Percentiles rank a stretch among this genome's conserved stretches.
phyloP scores from a whole-genome alignment of 2,329 filamentous ascomycete species.

The Fusarium scirpi region DNA sequence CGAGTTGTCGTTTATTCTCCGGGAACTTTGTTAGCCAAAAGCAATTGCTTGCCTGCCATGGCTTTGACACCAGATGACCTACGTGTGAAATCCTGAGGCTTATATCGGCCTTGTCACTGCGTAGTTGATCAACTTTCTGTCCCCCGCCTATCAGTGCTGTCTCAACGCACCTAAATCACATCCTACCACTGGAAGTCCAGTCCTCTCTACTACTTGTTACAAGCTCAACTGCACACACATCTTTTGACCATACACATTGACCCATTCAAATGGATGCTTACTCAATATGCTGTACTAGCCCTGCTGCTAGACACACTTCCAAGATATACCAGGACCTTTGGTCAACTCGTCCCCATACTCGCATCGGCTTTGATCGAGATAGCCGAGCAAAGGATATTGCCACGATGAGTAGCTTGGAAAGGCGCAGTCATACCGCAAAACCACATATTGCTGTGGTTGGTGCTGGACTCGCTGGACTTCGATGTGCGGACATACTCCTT shows the following conservation, averaged over 20 bases:
- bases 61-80: conserved; percentile 39
- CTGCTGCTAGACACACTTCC: conserved; percentile 57
- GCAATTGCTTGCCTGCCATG: conserved; percentile 16
- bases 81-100: conserved; percentile 34
- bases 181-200: conserved; percentile 39
- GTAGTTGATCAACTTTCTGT: conserved; percentile 4
- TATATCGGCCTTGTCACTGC: conserved; percentile 37
- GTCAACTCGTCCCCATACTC: conserved; percentile 54
- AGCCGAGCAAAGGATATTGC: conserved; percentile 47
- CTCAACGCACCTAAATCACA: conserved; percentile 11
- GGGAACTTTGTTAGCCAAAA: conserved; percentile 18
- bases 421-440: conserved; percentile 39
- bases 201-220: conserved; percentile 3
- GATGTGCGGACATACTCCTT: conserved; percentile 76
- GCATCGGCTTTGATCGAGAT: conserved; percentile 51
- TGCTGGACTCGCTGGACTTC: conserved; percentile 76
- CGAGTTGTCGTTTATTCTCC: conserved; percentile 32
- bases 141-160: conserved; percentile 28
- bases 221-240: conserved; percentile 4
- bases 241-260: conserved; percentile 6
- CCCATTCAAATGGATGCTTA: conserved; percentile 62
- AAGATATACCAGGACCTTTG: conserved; percentile 64
- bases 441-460: conserved; percentile 76
- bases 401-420: conserved; percentile 49
- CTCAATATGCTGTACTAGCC: conserved; percentile 62